phyloP scores from a whole-genome alignment of 2,329 filamentous ascomycete genomes.

The Graphilbum ipis-grandicollis region DNA sequence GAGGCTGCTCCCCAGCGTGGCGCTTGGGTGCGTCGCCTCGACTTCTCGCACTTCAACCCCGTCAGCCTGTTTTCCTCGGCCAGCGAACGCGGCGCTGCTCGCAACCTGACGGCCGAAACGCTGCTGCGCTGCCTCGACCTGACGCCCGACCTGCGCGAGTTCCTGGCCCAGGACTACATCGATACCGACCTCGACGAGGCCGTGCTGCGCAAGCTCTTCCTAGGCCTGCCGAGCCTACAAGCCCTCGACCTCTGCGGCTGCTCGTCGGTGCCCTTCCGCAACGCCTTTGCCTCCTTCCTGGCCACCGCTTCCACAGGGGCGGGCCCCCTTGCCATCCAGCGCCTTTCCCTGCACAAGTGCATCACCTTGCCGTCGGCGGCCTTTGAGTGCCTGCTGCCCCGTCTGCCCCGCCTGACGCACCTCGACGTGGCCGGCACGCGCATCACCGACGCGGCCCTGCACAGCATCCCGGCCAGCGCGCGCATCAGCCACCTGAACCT shows the following conservation, averaged over 20 bases:
- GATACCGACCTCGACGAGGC: constrained; percentile 55
- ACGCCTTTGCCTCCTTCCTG: constrained; percentile 41
- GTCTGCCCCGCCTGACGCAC: constrained; percentile 52
- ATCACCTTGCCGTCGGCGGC: constrained; percentile 48
- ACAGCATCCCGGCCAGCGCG: constrained; percentile 54
- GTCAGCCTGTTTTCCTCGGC: constrained; percentile 59
- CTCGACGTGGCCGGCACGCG: constrained; percentile 66
- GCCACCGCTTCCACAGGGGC: constrained; percentile 16
- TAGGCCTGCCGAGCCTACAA: constrained; percentile 42
- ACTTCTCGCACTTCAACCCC: constrained; percentile 77
- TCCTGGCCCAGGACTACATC: constrained; percentile 64
- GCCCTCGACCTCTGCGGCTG: constrained; percentile 66
- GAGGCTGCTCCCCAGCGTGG: constrained; percentile 49
- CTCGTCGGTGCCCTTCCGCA: constrained; percentile 49
- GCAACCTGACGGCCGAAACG: constrained; percentile 59
- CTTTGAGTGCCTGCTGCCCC: constrained; percentile 55
- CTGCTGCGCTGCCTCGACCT: constrained; percentile 54
- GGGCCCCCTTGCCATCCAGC: constrained; percentile 38
- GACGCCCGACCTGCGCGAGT: constrained; percentile 59
- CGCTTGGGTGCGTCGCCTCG: constrained; percentile 58
- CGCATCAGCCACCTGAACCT: constrained; percentile 62
- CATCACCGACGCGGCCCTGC: constrained; percentile 53
- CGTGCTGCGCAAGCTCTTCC: constrained; percentile 55
- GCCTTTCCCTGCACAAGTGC: constrained; percentile 65
- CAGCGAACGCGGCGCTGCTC: constrained; percentile 56